Evolutionary conservation across 495 filamentous ascomycete genomes (phyloP).

Genomic region (Glarea lozoyensis): DNA sequence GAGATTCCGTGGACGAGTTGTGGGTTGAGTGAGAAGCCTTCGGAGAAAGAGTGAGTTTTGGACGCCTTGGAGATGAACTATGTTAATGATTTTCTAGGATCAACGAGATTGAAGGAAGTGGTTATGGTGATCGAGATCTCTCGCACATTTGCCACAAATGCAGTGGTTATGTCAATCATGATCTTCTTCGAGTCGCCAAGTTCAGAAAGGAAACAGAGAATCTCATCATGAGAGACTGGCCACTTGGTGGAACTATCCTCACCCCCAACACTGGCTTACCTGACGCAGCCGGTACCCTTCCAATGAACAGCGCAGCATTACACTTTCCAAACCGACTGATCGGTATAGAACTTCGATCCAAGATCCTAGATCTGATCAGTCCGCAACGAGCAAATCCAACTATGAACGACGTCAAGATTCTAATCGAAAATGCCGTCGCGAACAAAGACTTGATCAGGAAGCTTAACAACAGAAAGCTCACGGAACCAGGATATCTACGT

Average conservation of each 20-base stretch:
- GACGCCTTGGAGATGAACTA: not conserved
- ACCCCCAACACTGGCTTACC: conserved; percentile 28
- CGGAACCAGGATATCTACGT: conserved; percentile 1
- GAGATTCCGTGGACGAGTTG: conserved; percentile 54
- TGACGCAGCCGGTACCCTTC: conserved; percentile 2
- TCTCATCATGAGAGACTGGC: conserved; percentile 20
- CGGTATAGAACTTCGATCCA: conserved; percentile 27
- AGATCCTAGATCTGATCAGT: conserved; percentile 24
- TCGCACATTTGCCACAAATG: conserved; percentile 25
- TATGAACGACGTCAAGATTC: conserved; percentile 32
- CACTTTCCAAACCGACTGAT: conserved; percentile 57
- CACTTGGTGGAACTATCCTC: conserved; percentile 48
- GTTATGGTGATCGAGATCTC: conserved; percentile 61
- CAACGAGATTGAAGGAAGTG: conserved; percentile 29
- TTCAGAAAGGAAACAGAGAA: conserved; percentile 21
- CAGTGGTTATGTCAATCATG: conserved; percentile 15
- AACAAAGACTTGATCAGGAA: conserved; percentile 14
- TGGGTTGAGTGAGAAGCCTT: conserved; percentile 23
- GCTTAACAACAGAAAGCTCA: conserved; percentile 7
- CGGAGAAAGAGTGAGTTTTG: conserved; percentile 10
- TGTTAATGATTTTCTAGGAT: conserved; percentile 3
- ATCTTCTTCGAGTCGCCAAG: conserved; percentile 20
- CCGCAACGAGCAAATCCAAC: conserved; percentile 19
- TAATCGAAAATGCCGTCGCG: conserved; percentile 34
- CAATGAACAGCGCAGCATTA: conserved; percentile 21